Base-by-base conservation (phyloP, 306 rosid species). In the Cucurbita argyrosperma region DNA sequence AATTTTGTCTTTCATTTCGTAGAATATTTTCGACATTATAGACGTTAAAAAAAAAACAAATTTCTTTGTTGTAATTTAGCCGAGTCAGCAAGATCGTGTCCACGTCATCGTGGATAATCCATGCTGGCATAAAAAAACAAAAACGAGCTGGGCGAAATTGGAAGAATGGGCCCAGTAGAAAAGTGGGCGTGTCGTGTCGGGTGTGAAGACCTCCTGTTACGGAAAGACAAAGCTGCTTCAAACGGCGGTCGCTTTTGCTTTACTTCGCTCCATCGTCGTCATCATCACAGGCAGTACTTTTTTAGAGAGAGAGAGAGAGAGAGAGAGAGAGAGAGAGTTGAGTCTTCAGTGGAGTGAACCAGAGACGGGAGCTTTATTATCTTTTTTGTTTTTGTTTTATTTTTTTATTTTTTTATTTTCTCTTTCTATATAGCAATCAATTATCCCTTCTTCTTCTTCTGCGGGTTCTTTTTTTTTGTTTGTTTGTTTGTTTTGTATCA, bases 171-270 rank as follows among this genome's bases (percentile, higher is more conserved):
- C 11, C 88, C 59, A 46, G 10, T 0, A 62, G 18, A 43, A 81
- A 66, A 83, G 82, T 60, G 64, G 3, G 30, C 68, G 76, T 88
- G 97, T 88, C 68, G 75, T 88, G 97, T 88, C 96, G 89, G 88
- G 82, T 74, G 83, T 75, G 42, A 26, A 35, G 67, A 72, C 83
- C 78, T 68, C 74, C 68, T 50, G 75, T 84, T 42, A 81, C 87
- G 87, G 87, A 85, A 83, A 85, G 82, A 74, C 84, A 80, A 15
- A 42, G 50, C 76, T 46, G 47, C 81, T 78, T 67, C 86, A 87
- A 83, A 92, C 96, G 96, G 78, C 92, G 96, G n/a, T 90, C 78
- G 21, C 86, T 86, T 86, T 82, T 75, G 75, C 80, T 82, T 71
- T 2, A 14, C 5, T 12, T 30, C 54, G 23, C 84, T 79, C 49